phyloP scores from a whole-genome alignment of 768 basidiomycete genomes.

The Hortiboletus campestris region DNA sequence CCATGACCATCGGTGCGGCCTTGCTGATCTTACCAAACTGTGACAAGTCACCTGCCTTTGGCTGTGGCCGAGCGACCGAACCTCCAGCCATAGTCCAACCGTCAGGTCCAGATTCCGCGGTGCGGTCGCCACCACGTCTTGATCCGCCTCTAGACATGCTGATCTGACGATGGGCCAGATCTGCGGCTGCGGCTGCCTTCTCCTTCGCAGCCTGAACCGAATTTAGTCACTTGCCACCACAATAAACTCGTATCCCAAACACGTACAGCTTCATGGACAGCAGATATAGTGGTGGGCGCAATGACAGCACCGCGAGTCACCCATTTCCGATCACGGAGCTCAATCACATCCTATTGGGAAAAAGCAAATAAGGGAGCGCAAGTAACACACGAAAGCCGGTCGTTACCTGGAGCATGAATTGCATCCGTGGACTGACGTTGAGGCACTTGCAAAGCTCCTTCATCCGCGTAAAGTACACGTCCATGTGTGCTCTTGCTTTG shows the following conservation, averaged over 20 bases:
- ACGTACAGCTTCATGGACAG: conserved; percentile 83
- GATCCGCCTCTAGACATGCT: conserved; percentile 92
- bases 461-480: conserved; percentile 92
- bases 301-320: conserved; percentile 63
- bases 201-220: conserved; percentile 72
- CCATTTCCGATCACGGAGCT: conserved; percentile 86
- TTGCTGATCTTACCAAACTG: conserved; percentile 86
- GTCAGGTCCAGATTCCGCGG: conserved; percentile 65
- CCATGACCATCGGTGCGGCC: conserved; percentile 71
- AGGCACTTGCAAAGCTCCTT: conserved; percentile 71
- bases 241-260: background rate
- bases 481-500: conserved; percentile 84
- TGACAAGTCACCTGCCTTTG: conserved; percentile 83
- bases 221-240: conserved; percentile 4
- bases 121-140: conserved; percentile 75
- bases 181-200: conserved; percentile 59
- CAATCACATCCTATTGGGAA: conserved; percentile 76
- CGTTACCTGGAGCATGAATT: conserved; percentile 91
- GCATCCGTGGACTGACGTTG: conserved; percentile 83
- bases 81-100: conserved; percentile 82
- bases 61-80: conserved; percentile 50
- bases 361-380: background rate
- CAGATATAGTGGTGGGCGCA: conserved; percentile 84
- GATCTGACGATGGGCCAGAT: conserved; percentile 61
- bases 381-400: background rate